Evolutionary conservation across 768 basidiomycete genomes (phyloP).

Genomic region (Phlegmacium glaucopus): DNA sequence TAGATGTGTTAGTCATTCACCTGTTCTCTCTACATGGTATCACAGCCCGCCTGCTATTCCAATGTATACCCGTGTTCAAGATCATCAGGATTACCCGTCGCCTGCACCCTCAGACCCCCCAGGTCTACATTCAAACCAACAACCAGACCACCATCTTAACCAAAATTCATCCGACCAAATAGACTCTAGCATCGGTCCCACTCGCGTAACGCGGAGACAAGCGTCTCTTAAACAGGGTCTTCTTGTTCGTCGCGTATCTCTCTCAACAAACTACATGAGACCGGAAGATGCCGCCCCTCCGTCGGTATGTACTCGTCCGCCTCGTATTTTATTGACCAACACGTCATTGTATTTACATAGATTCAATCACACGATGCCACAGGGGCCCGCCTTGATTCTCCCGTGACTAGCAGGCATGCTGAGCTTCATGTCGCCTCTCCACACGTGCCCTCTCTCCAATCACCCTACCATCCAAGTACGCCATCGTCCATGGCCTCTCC

Average conservation of each 20-base stretch:
- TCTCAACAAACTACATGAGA: conserved; percentile 15
- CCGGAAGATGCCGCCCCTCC: no score
- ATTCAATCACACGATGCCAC: background rate
- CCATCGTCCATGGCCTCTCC: conserved; percentile 43
- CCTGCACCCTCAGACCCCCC: conserved; percentile 35
- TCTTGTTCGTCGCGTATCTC: conserved; percentile 20
- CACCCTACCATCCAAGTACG: conserved; percentile 44
- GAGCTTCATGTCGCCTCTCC: background rate
- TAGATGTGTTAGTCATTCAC: background rate
- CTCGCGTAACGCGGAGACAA: conserved; percentile 45
- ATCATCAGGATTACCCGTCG: conserved; percentile 32
- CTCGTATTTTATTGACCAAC: no score
- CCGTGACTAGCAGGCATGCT: background rate
- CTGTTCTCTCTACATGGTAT: conserved; percentile 4
- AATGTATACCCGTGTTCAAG: conserved; percentile 2
- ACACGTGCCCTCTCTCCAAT: conserved; percentile 23
- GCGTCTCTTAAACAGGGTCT: conserved; percentile 25
- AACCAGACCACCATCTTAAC: background rate
- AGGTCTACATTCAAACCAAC: conserved; percentile 1
- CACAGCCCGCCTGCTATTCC: conserved; percentile 25
- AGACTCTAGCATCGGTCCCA: conserved; percentile 50
- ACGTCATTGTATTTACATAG: no score
- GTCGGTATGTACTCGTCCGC: no score
- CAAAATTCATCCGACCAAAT: conserved; percentile 33
- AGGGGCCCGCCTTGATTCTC: conserved; percentile 3